These are phyloP conservation scores for Ochromonas danica DNA, from an alignment of 108 stramenopile genomes.

Conservation along the genomic window DNA sequence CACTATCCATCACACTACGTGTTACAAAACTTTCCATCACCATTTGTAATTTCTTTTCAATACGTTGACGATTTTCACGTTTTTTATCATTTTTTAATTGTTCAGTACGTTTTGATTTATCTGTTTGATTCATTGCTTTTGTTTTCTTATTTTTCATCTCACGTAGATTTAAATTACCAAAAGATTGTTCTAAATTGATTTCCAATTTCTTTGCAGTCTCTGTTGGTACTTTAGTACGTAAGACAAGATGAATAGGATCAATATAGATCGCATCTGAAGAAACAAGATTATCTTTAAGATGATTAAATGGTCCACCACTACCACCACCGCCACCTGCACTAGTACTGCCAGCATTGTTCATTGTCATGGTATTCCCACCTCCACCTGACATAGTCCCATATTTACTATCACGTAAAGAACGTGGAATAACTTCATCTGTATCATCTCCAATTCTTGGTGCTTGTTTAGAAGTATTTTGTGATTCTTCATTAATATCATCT, in stretches of 20 bases:
- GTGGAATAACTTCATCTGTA: constrained; percentile 7
- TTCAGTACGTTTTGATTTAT: constrained; percentile 7
- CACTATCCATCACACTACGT: constrained; percentile 8
- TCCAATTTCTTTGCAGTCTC: constrained; percentile 25
- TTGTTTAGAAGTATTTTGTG: background rate
- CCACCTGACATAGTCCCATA: background rate
- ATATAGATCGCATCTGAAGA: constrained; percentile 23
- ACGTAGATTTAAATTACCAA: background rate
- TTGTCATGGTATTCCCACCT: no score
- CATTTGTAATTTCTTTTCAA: background rate
- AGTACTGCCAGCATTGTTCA: no score
- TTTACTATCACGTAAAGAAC: background rate
- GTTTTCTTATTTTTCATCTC: constrained; percentile 29
- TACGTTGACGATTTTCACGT: background rate
- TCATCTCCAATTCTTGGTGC: constrained; percentile 23
- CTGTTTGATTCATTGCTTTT: background rate
- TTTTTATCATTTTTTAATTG: constrained; percentile 3
- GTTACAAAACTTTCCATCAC: constrained; percentile 21
- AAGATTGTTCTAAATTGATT: background rate
- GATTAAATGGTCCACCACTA: no score
- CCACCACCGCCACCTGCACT: no score
- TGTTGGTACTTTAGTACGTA: constrained; percentile 12
- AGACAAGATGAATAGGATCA: constrained; percentile 18
- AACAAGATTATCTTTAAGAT: constrained; percentile 1
- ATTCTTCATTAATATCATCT: background rate